Conservation (phyloP, 2,329 filamentous ascomycete genomes). For the Penicillium sclerotiorum region DNA sequence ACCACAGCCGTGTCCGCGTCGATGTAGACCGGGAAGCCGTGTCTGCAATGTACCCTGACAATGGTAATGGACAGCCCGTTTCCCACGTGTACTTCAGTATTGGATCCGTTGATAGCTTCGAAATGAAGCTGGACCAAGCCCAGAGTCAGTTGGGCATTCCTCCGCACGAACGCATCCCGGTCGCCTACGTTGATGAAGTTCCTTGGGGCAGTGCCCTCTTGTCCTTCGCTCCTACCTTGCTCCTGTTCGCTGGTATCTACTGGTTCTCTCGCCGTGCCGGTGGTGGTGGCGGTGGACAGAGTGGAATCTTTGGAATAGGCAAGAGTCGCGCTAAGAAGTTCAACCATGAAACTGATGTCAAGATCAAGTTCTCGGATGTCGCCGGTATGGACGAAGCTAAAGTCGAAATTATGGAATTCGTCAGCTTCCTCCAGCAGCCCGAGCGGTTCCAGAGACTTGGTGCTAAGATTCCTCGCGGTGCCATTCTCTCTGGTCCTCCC, state of each 20-base stretch:
- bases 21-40: constrained; percentile 76
- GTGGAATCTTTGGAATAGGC: constrained; percentile 92
- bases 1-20: constrained; percentile 76
- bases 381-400: constrained; percentile 99
- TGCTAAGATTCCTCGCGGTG: constrained; percentile 95
- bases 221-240: constrained; percentile 81
- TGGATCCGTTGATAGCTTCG: constrained; percentile 90
- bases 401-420: constrained; percentile 98
- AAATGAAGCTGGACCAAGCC: constrained; percentile 82
- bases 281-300: constrained; percentile 64
- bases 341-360: constrained; percentile 94
- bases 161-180: constrained; percentile 83
- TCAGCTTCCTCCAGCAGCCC: constrained; percentile 93
- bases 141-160: constrained; percentile 88
- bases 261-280: constrained; percentile 78
- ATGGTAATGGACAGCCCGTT: constrained; percentile 60
- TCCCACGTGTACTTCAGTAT: constrained; percentile 94
- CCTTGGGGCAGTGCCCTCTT: constrained; percentile 72
- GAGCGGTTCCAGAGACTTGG: constrained; percentile 90
- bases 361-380: constrained; percentile 95
- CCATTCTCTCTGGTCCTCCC: constrained; percentile 94
- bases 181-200: constrained; percentile 80
- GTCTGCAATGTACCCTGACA: constrained; percentile 73
- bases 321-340: constrained; percentile 96
- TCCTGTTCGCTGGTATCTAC: constrained; percentile 81